These are phyloP conservation scores for Ustilago loliicola DNA, from an alignment of 1,284 basidiomycete species.

Conservation along the genomic window DNA sequence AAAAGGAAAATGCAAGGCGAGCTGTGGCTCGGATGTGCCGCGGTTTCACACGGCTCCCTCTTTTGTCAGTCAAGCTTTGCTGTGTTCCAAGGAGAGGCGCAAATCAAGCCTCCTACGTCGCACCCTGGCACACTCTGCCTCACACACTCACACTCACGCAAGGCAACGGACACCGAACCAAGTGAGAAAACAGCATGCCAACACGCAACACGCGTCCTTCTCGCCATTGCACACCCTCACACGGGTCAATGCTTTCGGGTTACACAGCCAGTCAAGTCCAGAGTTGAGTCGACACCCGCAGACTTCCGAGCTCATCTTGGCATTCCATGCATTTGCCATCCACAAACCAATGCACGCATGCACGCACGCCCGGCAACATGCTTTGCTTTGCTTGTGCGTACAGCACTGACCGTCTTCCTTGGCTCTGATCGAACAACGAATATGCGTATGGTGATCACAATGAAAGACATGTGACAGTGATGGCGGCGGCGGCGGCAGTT, in stretches of 20 bases:
- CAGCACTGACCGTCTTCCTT: background rate
- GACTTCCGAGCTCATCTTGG: slow-evolving; percentile 2
- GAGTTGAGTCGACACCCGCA: background rate
- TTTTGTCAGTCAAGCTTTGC: background rate
- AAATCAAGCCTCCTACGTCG: slow-evolving; percentile 9
- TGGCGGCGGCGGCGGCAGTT: background rate
- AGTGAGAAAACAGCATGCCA: background rate
- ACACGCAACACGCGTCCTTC: slow-evolving; percentile 2
- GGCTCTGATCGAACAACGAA: no score
- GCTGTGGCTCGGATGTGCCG: slow-evolving; percentile 1
- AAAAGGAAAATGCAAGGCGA: slow-evolving; percentile 1
- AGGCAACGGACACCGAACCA: no score
- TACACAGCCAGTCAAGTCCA: background rate
- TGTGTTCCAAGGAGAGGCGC: background rate
- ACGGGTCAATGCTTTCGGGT: background rate
- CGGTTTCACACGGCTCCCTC: background rate
- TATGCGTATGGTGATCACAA: background rate
- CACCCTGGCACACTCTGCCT: no score
- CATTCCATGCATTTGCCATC: slow-evolving; percentile 6
- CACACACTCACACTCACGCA: background rate
- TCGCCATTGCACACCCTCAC: background rate
- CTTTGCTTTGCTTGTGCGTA: background rate
- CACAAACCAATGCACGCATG: background rate
- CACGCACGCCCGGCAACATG: background rate
- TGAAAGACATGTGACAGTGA: background rate